These are phyloP conservation scores for Dendrobium officinale DNA, from an alignment of 106 monocot species.

Conservation along the genomic window DNA sequence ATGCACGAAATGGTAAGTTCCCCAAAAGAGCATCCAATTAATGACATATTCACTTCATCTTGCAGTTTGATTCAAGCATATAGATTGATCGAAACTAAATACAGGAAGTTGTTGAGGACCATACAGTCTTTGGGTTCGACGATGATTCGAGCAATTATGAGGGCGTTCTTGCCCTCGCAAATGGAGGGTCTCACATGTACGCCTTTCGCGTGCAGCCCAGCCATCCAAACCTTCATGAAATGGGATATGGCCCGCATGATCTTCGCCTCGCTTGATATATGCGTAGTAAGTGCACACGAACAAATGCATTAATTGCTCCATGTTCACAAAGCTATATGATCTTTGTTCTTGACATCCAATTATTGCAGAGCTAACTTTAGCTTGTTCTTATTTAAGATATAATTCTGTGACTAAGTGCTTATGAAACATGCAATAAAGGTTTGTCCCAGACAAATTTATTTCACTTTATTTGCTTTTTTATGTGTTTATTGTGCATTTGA, in stretches of 20 bases:
- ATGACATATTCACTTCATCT: too few species aligned
- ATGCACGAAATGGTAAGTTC: slow-evolving; percentile 39
- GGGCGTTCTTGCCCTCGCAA: slow-evolving; percentile 28
- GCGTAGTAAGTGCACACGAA: background rate
- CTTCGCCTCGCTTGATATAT: slow-evolving; percentile 57
- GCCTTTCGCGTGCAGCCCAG: slow-evolving; percentile 57
- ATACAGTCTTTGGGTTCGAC: slow-evolving; percentile 21
- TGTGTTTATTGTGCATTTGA: too few species aligned
- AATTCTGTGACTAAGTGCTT: too few species aligned
- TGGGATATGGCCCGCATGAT: slow-evolving; percentile 56
- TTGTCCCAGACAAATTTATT: too few species aligned
- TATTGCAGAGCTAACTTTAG: too few species aligned
- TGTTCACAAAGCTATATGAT: too few species aligned
- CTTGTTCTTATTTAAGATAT: too few species aligned
- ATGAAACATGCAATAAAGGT: too few species aligned
- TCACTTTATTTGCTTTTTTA: too few species aligned
- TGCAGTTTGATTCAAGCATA: background rate
- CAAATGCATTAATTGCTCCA: too few species aligned
- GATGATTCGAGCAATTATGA: slow-evolving; percentile 34
- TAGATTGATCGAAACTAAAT: background rate
- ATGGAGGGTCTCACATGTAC: slow-evolving; percentile 39
- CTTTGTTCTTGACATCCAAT: too few species aligned
- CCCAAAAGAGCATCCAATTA: background rate
- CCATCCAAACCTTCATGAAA: slow-evolving; percentile 74
- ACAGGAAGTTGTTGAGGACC: slow-evolving; percentile 41